These are phyloP conservation scores for Macrocybe gigantea DNA, from an alignment of 768 basidiomycete genomes.

Conservation along the genomic window DNA sequence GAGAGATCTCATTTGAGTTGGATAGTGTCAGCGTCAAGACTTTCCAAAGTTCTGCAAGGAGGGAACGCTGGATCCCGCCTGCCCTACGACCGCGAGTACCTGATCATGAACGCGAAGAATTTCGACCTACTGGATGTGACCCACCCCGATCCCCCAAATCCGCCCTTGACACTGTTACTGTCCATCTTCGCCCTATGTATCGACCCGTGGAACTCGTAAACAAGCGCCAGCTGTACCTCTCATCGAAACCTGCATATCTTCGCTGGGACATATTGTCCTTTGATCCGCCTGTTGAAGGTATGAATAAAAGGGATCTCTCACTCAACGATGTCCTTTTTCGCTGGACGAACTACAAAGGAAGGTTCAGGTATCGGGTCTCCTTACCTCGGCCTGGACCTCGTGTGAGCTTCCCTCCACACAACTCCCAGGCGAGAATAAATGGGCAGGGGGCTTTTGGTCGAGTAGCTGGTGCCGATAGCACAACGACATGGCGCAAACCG, in stretches of 20 bases:
- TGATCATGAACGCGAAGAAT: conserved; percentile 37
- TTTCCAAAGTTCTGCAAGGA: too few species aligned
- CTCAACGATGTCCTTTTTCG: conserved; percentile 63
- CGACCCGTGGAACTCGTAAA: conserved; percentile 36
- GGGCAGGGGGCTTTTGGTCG: conserved; percentile 36
- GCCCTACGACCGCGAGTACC: conserved; percentile 35
- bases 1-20: conserved; percentile 21
- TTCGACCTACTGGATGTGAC: conserved; percentile 39
- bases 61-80: conserved; percentile 55
- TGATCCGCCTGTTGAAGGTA: conserved; percentile 64
- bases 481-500: conserved; percentile 40
- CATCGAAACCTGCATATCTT: conserved; percentile 30
- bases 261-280: conserved; percentile 68
- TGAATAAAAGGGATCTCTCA: conserved; percentile 54
- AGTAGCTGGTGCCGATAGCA: conserved; percentile 32
- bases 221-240: conserved; percentile 40
- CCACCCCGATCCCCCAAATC: conserved; percentile 44
- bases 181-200: conserved; percentile 44
- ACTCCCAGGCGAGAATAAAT: conserved; percentile 15
- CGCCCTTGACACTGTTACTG: conserved; percentile 27
- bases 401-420: conserved; percentile 21
- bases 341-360: conserved; percentile 31
- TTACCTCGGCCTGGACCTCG: conserved; percentile 32
- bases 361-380: conserved; percentile 32
- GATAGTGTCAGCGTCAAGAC: conserved; percentile 10